Conservation (phyloP, 768 basidiomycete genomes). For the Punctularia strigosozonata region DNA sequence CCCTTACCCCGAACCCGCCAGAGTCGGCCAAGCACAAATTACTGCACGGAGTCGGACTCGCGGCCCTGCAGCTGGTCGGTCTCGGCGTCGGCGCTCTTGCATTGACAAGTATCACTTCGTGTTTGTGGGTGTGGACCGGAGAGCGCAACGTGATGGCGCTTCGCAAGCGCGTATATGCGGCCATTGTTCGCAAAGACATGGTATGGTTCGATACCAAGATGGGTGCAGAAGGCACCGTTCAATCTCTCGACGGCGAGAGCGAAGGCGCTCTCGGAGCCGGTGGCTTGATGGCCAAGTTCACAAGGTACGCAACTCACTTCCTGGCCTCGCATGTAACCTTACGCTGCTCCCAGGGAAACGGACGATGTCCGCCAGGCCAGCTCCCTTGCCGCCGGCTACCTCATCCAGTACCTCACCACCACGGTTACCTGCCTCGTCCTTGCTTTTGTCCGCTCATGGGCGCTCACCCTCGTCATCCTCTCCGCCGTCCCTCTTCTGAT, state of each 20-base stretch:
- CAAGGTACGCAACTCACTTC: constrained; percentile 37
- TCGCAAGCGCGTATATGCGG: constrained; percentile 53
- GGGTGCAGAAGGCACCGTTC: constrained; percentile 38
- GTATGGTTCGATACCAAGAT: constrained; percentile 87
- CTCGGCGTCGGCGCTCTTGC: constrained; percentile 56
- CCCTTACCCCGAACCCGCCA: constrained; percentile 26
- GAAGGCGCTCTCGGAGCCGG: constrained; percentile 64
- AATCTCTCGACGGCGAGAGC: constrained; percentile 21
- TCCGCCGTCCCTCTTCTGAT: constrained; percentile 77
- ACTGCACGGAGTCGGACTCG: constrained; percentile 42
- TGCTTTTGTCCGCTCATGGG: constrained; percentile 69
- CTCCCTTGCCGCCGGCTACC: constrained; percentile 65
- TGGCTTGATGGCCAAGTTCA: constrained; percentile 89
- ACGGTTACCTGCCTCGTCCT: constrained; percentile 70
- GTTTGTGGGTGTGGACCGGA: constrained; percentile 80
- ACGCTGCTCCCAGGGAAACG: constrained; percentile 55
- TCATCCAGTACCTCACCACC: constrained; percentile 76
- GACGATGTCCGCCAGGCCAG: constrained; percentile 85
- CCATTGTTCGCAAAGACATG: constrained; percentile 62
- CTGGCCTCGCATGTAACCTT: neutral
- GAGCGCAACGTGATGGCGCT: constrained; percentile 67
- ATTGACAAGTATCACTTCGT: constrained; percentile 63
- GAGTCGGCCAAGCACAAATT: constrained; percentile 37
- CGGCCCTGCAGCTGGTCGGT: constrained; percentile 54
- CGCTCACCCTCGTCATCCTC: constrained; percentile 86